Evolutionary conservation across 805 yeast genomes (phyloP).

Genomic region (Clavispora asparagi): DNA sequence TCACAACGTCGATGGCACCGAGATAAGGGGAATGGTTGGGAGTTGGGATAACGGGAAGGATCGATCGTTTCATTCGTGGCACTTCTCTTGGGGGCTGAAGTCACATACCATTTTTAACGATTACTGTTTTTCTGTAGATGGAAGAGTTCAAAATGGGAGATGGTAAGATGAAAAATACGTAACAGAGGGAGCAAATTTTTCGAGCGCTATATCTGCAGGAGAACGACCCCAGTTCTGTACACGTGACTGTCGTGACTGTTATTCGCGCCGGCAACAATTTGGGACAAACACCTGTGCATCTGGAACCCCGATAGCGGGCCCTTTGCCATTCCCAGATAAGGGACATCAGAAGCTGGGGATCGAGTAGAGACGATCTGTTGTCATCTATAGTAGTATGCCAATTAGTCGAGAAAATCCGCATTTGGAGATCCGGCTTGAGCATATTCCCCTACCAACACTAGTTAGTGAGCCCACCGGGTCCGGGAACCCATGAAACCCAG

Average conservation of each 20-base stretch:
- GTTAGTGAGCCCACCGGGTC: too few relatives aligned
- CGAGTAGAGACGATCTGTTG: too few relatives aligned
- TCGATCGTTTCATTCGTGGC: not conserved
- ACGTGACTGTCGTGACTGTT: not conserved
- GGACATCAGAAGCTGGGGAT: too few relatives aligned
- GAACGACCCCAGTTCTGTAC: not conserved
- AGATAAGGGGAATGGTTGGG: not conserved
- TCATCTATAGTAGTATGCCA: too few relatives aligned
- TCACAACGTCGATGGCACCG: not conserved
- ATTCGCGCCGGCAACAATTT: too few relatives aligned
- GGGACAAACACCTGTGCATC: not conserved
- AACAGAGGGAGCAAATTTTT: constrained; percentile 1
- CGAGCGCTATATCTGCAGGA: not conserved
- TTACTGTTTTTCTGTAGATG: constrained; percentile 18
- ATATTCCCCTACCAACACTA: too few relatives aligned
- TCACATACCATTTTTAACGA: constrained; percentile 32
- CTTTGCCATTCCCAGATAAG: too few relatives aligned
- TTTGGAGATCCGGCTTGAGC: too few relatives aligned
- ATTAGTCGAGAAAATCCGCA: too few relatives aligned
- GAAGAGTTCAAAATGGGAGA: constrained; percentile 8
- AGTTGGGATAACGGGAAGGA: not conserved
- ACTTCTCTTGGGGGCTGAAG: not conserved
- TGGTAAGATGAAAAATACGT: constrained; percentile 1
- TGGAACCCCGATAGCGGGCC: too few relatives aligned
- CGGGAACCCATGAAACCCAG: too few relatives aligned